Conservation (phyloP, 441 rosid genomes). For the Croton setiger region DNA sequence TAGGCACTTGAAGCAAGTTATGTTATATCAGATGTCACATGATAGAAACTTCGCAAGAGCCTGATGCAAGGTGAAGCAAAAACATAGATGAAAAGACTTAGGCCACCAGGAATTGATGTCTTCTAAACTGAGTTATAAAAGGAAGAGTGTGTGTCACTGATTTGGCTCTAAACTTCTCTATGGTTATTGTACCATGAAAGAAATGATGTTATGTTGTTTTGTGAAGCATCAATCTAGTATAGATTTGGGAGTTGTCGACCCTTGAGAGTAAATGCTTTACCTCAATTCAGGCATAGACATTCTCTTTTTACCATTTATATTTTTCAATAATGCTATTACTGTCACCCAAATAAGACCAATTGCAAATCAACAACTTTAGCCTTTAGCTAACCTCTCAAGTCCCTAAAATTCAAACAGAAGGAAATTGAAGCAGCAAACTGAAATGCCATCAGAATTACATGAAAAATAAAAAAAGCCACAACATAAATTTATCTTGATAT, state of each 20-base stretch:
- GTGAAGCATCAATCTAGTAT: not conserved
- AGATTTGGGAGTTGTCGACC: not conserved
- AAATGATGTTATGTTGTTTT: not conserved
- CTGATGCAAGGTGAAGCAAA: too few relatives aligned
- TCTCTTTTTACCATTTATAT: not conserved
- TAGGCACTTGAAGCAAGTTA: too few relatives aligned
- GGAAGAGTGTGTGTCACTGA: not conserved
- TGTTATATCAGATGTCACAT: too few relatives aligned
- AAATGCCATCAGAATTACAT: not conserved
- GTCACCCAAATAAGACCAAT: not conserved
- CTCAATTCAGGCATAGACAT: not conserved
- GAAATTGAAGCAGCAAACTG: not conserved
- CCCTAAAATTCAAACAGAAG: not conserved
- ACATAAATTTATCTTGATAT: not conserved
- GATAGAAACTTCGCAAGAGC: too few relatives aligned
- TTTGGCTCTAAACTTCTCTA: not conserved
- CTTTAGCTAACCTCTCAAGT: conserved; percentile 6
- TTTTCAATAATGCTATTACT: not conserved
- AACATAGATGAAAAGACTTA: too few relatives aligned
- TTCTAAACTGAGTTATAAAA: not conserved
- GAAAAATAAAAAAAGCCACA: not conserved
- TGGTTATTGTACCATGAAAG: not conserved
- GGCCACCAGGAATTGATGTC: too few relatives aligned
- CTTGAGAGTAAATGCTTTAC: not conserved
- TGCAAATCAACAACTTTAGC: not conserved